Base-by-base conservation (phyloP, 495 filamentous ascomycete genomes). In the Penicillium atrosanguineum region DNA sequence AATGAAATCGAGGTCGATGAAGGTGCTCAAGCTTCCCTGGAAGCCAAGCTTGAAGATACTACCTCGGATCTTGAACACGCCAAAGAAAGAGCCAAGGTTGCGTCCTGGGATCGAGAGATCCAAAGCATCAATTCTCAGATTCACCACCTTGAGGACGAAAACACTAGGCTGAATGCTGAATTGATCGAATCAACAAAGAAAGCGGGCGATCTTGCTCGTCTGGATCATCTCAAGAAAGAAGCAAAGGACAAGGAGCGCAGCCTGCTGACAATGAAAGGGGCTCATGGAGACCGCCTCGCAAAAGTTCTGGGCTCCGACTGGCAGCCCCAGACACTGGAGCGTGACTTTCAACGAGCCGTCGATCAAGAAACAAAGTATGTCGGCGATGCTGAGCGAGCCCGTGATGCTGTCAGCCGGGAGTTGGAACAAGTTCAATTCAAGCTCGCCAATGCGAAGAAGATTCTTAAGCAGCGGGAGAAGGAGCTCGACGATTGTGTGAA, bases 191-290 rank as follows among this genome's bases (percentile, higher is more conserved):
- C 84, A 53, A 94, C 88, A 0, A 81, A 84, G 52, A 82, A 89
- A 56, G 90, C 89, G 28, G 79, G 83, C 3, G 89, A 91, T 43
- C 75, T 90, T 29, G 95, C 93, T 36, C 83, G 85, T 48, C 74
- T 97, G 7, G 87, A 91, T 44, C 80, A 89, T 57, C 75, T 89
- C 14, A 88, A 87, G 58, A 89, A 90, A 51, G 85, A 95, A 56
- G 64, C 87, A 18, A 85, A 84, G 48, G 86, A 89, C 40, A 78
- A 84, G 20, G 78, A 86, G 64, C 81, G 80, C 19, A 86, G 87
- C 37, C 70, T 96, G 3, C 79, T 88, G 15, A 93, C 89, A 1
- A 83, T 97, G 78, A 84, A 75, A 48, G 82, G 75, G 19, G 88
- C 89, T 0, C 88, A 95, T 71, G 80, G 79, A 23, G 79, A 85